Evolutionary conservation across 1,284 basidiomycete species (phyloP), one percentile per base, ranked within the genome.

Genomic region (Naganishia albida): DNA sequence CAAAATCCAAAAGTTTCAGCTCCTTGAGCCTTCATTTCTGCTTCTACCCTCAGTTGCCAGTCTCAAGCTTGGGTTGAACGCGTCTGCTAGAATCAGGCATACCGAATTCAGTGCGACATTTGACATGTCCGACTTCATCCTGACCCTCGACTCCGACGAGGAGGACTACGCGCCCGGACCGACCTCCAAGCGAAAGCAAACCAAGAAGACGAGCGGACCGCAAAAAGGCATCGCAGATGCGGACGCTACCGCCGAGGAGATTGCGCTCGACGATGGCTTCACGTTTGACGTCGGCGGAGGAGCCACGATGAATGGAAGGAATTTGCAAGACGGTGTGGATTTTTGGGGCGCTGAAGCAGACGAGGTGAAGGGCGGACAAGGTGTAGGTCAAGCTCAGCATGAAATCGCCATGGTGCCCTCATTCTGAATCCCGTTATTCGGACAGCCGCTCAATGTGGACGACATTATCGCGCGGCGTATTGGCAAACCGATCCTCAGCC

Each of bases 391-490:
- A 4, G 23, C 26, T 18, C 28, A 55, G 56, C 23, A 42, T 34
- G n/a, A n/a, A n/a, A 23, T 34, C n/a, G 48, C 26, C 25, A n/a
- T 25, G 26, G 39, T 51, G 7, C 28, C 10, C 54, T 49, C 48
- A 57, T 34, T 66, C 26, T 51, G 55, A 64, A 63, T 55, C 62
- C 67, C 34, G 25, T 70, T 68, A 39, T 48, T 63, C 28, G 68
- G 91, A 88, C 82, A 85, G 73, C 87, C 88, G 16, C 85, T 96
- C 54, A 91, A 89, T 50, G 88, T 97, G 12, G 91, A 96, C 78
- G 91, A 96, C 74, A 96, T 95, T 70, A 93, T 94, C 72, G 87
- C 86, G 52, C 82, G 87, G 65, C 82, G 88, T 64, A 85, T 81
- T 63, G 81, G 63, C 73, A 80, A 71, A 76, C 74, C 70, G 44